Conservation (phyloP, 352 stramenopile genomes). For the Pythium guiyangense region DNA sequence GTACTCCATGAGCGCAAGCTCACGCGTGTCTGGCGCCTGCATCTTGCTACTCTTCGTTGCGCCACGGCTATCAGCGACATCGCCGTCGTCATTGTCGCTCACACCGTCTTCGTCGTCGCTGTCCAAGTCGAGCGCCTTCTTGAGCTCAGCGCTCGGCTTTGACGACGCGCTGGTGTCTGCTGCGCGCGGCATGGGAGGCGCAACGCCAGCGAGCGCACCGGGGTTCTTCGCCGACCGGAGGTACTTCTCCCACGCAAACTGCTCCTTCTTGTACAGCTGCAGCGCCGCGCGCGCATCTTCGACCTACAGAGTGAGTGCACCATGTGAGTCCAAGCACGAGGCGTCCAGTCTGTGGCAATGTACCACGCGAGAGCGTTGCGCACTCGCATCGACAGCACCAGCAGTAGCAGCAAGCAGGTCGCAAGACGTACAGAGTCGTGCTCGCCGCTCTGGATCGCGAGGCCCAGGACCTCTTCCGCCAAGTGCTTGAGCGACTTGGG, state of each 20-base stretch:
- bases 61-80: slow-evolving; percentile 8
- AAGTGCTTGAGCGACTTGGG: slow-evolving; percentile 81
- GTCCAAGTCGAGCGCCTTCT: slow-evolving; percentile 18
- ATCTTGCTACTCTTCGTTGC: slow-evolving; percentile 15
- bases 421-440: slow-evolving; percentile 70
- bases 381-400: not conserved
- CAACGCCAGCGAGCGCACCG: slow-evolving; percentile 44
- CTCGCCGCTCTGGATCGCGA: slow-evolving; percentile 75
- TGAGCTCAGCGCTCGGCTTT: slow-evolving; percentile 17
- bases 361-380: too few species aligned
- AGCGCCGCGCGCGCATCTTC: slow-evolving; percentile 76
- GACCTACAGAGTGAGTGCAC: slow-evolving; percentile 25
- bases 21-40: slow-evolving; percentile 49
- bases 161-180: slow-evolving; percentile 8
- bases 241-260: slow-evolving; percentile 85
- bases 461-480: slow-evolving; percentile 55
- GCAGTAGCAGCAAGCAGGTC: not conserved
- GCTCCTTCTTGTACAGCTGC: slow-evolving; percentile 79
- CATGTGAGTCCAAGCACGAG: not conserved
- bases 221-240: slow-evolving; percentile 57
- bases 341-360: not conserved
- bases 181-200: slow-evolving; percentile 37
- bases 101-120: slow-evolving; percentile 26
- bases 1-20: slow-evolving; percentile 73
- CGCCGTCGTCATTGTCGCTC: slow-evolving; percentile 20